Conservation (phyloP, 2,329 filamentous ascomycete genomes). For the Alternaria dauci region DNA sequence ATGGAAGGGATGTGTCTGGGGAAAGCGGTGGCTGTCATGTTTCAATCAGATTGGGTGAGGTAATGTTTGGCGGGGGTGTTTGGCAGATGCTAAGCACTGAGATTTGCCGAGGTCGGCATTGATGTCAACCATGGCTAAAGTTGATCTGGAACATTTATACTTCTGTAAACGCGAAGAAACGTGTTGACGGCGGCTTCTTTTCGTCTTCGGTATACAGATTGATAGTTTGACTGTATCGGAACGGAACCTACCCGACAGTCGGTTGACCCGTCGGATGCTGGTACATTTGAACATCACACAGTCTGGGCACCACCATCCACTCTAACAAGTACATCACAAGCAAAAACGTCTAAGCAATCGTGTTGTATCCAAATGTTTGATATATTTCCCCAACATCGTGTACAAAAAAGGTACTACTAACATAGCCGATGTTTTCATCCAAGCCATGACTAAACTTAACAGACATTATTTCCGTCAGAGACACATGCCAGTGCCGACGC, state of each 20-base stretch:
- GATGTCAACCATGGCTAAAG: not conserved
- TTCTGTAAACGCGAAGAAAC: not conserved
- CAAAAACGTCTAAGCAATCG: not conserved
- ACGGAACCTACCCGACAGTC: not conserved
- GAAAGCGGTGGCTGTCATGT: slow-evolving; percentile 27
- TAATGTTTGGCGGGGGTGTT: slow-evolving; percentile 26
- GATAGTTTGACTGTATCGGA: not conserved
- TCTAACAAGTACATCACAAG: not conserved
- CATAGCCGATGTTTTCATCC: slow-evolving; percentile 11
- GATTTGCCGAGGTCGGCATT: not conserved
- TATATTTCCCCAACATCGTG: slow-evolving; percentile 17
- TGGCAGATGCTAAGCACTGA: not conserved
- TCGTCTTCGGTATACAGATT: not conserved
- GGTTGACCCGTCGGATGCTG: not conserved
- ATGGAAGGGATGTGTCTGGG: slow-evolving; percentile 31
- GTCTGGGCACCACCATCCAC: too few species aligned
- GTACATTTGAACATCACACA: not conserved
- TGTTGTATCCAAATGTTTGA: slow-evolving; percentile 20
- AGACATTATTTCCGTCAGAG: slow-evolving; percentile 21
- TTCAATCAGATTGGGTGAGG: slow-evolving; percentile 14
- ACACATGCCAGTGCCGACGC: slow-evolving; percentile 35
- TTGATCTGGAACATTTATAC: not conserved
- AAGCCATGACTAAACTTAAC: slow-evolving; percentile 14
- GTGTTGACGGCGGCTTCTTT: not conserved
- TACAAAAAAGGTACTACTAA: slow-evolving; percentile 7